These are phyloP conservation scores for Diplodia seriata DNA, from an alignment of 2,329 filamentous ascomycete species.

Conservation along the genomic window DNA sequence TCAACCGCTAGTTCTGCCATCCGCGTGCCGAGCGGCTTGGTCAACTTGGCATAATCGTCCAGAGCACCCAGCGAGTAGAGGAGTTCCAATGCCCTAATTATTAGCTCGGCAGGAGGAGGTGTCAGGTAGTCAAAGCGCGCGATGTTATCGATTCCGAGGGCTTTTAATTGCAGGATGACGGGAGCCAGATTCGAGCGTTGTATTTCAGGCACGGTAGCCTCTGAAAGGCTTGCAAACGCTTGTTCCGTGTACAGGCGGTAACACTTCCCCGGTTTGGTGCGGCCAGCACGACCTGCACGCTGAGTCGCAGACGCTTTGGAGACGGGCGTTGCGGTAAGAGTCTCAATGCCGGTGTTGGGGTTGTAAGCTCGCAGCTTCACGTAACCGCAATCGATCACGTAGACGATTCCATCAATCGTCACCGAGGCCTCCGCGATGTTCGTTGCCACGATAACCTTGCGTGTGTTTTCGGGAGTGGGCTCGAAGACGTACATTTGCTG, in stretches of 20 bases:
- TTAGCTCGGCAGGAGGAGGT: conserved; percentile 80
- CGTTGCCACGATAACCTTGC: conserved; percentile 91
- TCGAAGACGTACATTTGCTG: conserved; percentile 97
- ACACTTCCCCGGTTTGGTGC: conserved; percentile 90
- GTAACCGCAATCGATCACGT: conserved; percentile 88
- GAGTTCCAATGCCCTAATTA: conserved; percentile 85
- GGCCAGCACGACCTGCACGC: conserved; percentile 85
- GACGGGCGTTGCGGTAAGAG: conserved; percentile 78
- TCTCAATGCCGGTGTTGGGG: conserved; percentile 84
- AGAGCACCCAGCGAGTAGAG: conserved; percentile 86
- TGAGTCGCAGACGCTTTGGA: conserved; percentile 95
- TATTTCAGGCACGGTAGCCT: conserved; percentile 84
- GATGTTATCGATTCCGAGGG: conserved; percentile 93
- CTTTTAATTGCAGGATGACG: conserved; percentile 88
- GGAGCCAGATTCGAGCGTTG: conserved; percentile 91
- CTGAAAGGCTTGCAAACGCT: conserved; percentile 69
- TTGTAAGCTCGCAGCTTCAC: conserved; percentile 90
- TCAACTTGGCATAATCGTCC: conserved; percentile 89
- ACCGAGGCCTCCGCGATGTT: conserved; percentile 97
- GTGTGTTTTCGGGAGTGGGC: conserved; percentile 76
- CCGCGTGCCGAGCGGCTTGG: conserved; percentile 80
- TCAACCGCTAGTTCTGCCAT: conserved; percentile 95
- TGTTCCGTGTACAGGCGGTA: conserved; percentile 89
- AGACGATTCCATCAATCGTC: conserved; percentile 90
- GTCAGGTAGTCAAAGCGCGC: conserved; percentile 89